These are phyloP conservation scores for Sistotremastrum suecicum DNA, from an alignment of 768 basidiomycete species.

Conservation along the genomic window DNA sequence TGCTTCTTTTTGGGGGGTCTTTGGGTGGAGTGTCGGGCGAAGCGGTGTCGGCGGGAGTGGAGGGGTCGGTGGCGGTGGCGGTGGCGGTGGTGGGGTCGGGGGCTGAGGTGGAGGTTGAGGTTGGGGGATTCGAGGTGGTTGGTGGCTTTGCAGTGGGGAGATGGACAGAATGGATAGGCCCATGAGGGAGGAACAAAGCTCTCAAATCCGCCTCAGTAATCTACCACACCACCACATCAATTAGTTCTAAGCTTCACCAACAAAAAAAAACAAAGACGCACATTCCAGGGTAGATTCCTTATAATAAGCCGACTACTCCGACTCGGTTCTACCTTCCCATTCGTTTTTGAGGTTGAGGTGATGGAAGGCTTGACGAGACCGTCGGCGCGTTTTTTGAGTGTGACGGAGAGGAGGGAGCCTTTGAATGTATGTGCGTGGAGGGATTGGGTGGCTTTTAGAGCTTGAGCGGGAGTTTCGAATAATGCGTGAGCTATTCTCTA, in stretches of 20 bases:
- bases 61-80: too few species aligned
- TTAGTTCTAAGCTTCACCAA: too few species aligned
- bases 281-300: conserved; percentile 69
- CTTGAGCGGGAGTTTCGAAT: conserved; percentile 53
- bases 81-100: too few species aligned
- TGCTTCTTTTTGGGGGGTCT: conserved; percentile 24
- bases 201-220: conserved; percentile 76
- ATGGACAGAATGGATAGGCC: conserved; percentile 74
- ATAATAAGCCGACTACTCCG: conserved; percentile 77
- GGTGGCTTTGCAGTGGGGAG: conserved; percentile 39
- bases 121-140: background rate
- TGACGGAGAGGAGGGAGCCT: conserved; percentile 71
- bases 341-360: conserved; percentile 16
- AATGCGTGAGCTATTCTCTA: conserved; percentile 46
- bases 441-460: conserved; percentile 58
- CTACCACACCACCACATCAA: too few species aligned
- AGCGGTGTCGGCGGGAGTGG: too few species aligned
- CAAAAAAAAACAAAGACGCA: conserved; percentile 14
- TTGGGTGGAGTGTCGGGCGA: background rate
- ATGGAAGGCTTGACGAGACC: conserved; percentile 35
- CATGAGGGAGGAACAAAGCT: conserved; percentile 74
- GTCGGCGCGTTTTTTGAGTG: conserved; percentile 77
- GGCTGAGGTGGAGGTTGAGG: too few species aligned
- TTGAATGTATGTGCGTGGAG: conserved; percentile 92
- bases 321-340: conserved; percentile 34